Evolutionary conservation across 1,284 basidiomycete genomes (phyloP), one percentile per base, ranked within the genome.

Genomic region (Ceratobasidium sp.): DNA sequence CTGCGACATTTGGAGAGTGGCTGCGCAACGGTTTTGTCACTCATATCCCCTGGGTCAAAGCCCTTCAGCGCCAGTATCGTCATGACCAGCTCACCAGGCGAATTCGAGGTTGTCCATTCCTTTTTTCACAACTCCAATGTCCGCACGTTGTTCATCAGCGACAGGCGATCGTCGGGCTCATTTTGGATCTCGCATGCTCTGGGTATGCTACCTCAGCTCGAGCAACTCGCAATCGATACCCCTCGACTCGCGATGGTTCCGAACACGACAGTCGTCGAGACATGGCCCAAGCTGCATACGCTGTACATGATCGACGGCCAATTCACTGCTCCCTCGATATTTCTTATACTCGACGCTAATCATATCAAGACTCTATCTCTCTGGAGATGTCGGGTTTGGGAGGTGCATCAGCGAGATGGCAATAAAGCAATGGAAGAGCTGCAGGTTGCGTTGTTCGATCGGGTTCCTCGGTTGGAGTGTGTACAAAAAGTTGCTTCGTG

Each of bases 81-180:
- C 18, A 4, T 51, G 12, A 10, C 28, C 18, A 18, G 23, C 12
- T 33, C 42, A 15, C 20, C 46, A 4, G 42, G 20, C 12, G 66
- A 68, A 49, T 12, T 12, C 3, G 6, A 49, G n/a, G n/a, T 6
- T 28, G 42, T 51, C 33, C 66, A 46, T 18, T 51, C 44, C 26
- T 68, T 68, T 23, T 68, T 68, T 46, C 18, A 49, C 13, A 49
- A 33, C 13, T 68, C 66, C 20, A n/a, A 15, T 28, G 46, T 68
- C 18, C 15, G 23, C 15, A 15, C 44, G 9, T 18, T 68, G 18
- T 51, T 28, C 15, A 26, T 68, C 26, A 44, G 13, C 44, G 66
- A 51, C 46, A 51, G 10, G 9, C 26, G 66, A 18, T 23, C 44
- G 10, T 4, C 10, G 23, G 15, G 33, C 1, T 26, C 23, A 12